phyloP scores from a whole-genome alignment of 2,329 filamentous ascomycete genomes.

The Sodiomyces alkalinus region DNA sequence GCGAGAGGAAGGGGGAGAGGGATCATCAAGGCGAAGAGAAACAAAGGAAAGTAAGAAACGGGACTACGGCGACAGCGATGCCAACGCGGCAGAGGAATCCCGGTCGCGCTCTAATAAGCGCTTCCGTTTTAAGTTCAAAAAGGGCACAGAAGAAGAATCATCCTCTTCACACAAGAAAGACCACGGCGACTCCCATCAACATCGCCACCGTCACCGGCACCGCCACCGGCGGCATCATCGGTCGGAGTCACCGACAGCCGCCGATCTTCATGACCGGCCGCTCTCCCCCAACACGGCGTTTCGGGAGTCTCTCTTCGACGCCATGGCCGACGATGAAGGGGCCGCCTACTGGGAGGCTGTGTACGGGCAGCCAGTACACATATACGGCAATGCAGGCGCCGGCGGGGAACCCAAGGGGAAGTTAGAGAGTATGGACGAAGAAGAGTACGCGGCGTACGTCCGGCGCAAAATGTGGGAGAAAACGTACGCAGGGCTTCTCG shows the following conservation, averaged over 20 bases:
- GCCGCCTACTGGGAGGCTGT: constrained; percentile 90
- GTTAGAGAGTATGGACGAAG: constrained; percentile 78
- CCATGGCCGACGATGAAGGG: constrained; percentile 91
- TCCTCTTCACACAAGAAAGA: constrained; percentile 9
- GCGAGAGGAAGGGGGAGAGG: neutral
- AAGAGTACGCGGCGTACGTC: constrained; percentile 80
- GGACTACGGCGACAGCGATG: no score
- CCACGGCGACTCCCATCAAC: constrained; percentile 10
- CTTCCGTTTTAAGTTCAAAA: constrained; percentile 26
- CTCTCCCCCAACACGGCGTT: constrained; percentile 65
- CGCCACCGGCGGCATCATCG: constrained; percentile 14
- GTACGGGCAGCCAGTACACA: constrained; percentile 90
- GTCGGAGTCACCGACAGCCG: constrained; percentile 27
- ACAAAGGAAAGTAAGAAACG: no score
- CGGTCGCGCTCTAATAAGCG: constrained; percentile 15
- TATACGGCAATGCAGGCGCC: no score
- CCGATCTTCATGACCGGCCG: constrained; percentile 29
- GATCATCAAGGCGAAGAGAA: no score
- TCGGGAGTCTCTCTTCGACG: constrained; percentile 88
- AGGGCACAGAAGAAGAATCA: no score
- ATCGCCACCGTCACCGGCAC: constrained; percentile 12
- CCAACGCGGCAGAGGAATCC: constrained; percentile 1
- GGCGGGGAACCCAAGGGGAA: constrained; percentile 32
- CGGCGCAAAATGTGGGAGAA: constrained; percentile 90
- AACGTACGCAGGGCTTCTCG: constrained; percentile 68